Evolutionary conservation across 176 grass and related monocot species (phyloP).

Genomic region (Hyparrhenia diplandra): DNA sequence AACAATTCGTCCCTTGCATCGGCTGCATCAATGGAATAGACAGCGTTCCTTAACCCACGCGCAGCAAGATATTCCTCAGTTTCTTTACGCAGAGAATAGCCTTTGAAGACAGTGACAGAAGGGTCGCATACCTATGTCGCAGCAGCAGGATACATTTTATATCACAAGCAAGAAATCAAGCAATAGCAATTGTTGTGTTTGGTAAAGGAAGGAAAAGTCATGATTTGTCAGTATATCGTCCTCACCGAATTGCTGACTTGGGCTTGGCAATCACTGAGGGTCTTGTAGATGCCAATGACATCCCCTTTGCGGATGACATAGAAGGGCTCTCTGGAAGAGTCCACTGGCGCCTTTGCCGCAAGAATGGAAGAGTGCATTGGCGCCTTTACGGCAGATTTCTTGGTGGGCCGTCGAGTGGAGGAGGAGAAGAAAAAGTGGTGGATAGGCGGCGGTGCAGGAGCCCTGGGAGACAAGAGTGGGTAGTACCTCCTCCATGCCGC

Average conservation of each 20-base stretch:
- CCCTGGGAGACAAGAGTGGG: neutral
- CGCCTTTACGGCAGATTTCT: slow-evolving; percentile 18
- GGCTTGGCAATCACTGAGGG: slow-evolving; percentile 62
- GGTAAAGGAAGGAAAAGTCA: neutral
- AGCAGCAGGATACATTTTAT: neutral
- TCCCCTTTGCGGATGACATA: slow-evolving; percentile 77
- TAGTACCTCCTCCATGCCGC: neutral
- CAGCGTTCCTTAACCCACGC: slow-evolving; percentile 49
- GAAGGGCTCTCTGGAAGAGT: slow-evolving; percentile 41
- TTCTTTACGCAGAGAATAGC: slow-evolving; percentile 64
- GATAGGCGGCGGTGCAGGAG: neutral
- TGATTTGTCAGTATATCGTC: neutral
- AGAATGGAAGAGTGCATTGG: slow-evolving; percentile 2
- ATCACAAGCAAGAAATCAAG: neutral
- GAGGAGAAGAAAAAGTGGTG: slow-evolving; percentile 1
- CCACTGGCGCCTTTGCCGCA: neutral
- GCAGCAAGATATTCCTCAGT: slow-evolving; percentile 61
- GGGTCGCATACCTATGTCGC: slow-evolving; percentile 45
- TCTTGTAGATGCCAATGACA: slow-evolving; percentile 56
- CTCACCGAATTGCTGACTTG: slow-evolving; percentile 74
- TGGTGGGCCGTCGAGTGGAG: slow-evolving; percentile 13
- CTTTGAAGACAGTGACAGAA: slow-evolving; percentile 63
- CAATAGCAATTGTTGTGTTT: neutral
- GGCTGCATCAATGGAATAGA: slow-evolving; percentile 53
- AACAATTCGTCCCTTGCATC: slow-evolving; percentile 68